These are phyloP conservation scores for Ascoidea tarda DNA, from an alignment of 805 yeast genomes.

Conservation along the genomic window DNA sequence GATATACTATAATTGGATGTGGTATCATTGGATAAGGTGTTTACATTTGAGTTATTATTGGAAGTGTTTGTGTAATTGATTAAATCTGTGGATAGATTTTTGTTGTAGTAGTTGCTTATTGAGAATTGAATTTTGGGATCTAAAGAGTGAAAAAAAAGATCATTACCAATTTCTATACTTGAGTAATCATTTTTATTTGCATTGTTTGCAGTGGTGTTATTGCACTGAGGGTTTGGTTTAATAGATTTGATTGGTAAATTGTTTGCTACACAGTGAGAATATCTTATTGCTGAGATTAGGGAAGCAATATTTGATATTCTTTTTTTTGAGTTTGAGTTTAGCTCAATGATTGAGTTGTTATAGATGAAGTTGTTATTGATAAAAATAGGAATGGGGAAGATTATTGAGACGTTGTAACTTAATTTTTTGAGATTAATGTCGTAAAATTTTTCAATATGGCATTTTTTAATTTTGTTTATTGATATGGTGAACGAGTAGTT, in stretches of 20 bases:
- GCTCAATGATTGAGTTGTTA: background rate
- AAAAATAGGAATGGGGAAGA: slow-evolving; percentile 1
- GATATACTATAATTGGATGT: too few species aligned
- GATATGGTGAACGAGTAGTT: slow-evolving; percentile 5
- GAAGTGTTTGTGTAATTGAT: background rate
- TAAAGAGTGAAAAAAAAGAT: slow-evolving; percentile 7
- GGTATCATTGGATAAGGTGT: too few species aligned
- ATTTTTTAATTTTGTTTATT: slow-evolving; percentile 6
- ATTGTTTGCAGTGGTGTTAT: background rate
- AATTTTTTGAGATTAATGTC: background rate
- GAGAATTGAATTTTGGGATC: slow-evolving; percentile 7
- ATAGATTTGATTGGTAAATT: background rate
- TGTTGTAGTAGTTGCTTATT: background rate
- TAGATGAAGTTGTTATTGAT: background rate
- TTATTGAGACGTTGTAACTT: background rate
- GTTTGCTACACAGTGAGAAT: slow-evolving; percentile 7
- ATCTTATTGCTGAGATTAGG: slow-evolving; percentile 7
- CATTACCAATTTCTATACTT: slow-evolving; percentile 5
- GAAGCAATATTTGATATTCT: slow-evolving; percentile 8
- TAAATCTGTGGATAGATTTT: background rate
- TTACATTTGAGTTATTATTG: too few species aligned
- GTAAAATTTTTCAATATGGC: slow-evolving; percentile 5
- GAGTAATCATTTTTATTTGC: background rate
- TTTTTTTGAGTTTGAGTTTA: slow-evolving; percentile 5
- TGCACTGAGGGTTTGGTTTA: background rate